Evolutionary conservation across 495 filamentous ascomycete genomes (phyloP), one percentile per base, ranked within the genome.

Genomic region (Sphaerosporella brunnea): DNA sequence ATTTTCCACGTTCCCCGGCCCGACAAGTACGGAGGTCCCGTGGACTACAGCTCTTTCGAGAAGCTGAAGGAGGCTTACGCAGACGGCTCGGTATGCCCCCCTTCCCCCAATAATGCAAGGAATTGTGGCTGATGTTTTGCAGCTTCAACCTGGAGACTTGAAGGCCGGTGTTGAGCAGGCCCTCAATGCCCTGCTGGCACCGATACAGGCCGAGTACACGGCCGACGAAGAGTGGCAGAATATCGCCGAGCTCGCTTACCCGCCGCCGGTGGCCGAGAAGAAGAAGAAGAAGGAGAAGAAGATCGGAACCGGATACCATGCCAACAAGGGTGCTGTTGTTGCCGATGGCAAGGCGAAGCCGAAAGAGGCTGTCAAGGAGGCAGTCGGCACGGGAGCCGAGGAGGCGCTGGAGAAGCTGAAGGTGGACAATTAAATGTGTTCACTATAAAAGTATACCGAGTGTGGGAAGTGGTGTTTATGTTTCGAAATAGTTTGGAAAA

Each of bases 81-180:
- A 34, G 75, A 69, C 20, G 90, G 95, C 60, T 67, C 82, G 47
- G 83, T 92, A 73, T 26, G 20, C 35, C 36, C 36, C 25, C 16
- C 44, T 10, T 8, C 9, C 8, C 35, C 8, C 35, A 9, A 37
- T 15, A 4, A 9, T 9, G 35, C 35, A 18, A 7, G 5, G 30
- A 0, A 16, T 15, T 26, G 16, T 16, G 3, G 37, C 58, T 66
- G 49, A 63, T 53, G 9, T 61, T 28, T 51, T 41, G 16, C 46
- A 90, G 80, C 70, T 96, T 44, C 81, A 78, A 9, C 88, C 88
- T 0, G 83, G 92, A 68, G 62, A 79, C 5, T 69, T 95, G 19
- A 96, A 96, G 65, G 70, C 77, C 25, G 85, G 79, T 26, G 73
- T 87, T 3, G 68, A 77, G 19, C 66, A 68, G 3, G 82, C 72